Percentiles rank a stretch among this genome's conserved stretches.
phyloP scores from a whole-genome alignment of 495 filamentous ascomycete genomes.

The Annulohypoxylon moriforme region DNA sequence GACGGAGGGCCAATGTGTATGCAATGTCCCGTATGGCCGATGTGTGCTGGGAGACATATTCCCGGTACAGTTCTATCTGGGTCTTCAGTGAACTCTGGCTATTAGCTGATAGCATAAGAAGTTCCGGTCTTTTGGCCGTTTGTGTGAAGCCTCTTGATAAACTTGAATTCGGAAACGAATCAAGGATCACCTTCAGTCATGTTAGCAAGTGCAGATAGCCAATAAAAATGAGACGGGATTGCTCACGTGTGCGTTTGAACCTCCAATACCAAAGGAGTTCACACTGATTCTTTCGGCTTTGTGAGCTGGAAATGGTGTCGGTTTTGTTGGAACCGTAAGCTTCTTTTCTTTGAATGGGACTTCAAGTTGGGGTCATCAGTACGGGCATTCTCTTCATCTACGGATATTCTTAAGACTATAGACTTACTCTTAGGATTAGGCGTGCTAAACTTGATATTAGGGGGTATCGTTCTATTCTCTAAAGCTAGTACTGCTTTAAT shows the following conservation, averaged over 20 bases:
- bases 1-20: constrained; percentile 49
- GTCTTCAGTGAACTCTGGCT: constrained; percentile 35
- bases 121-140: constrained; percentile 22
- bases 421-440: constrained; percentile 48
- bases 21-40: constrained; percentile 38
- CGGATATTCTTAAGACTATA: neutral
- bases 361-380: constrained; percentile 23
- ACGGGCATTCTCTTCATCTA: neutral
- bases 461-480: constrained; percentile 56
- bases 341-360: constrained; percentile 42
- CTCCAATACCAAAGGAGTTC: constrained; percentile 63
- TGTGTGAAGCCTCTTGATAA: neutral
- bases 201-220: neutral
- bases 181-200: constrained; percentile 47
- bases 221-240: neutral
- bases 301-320: constrained; percentile 37
- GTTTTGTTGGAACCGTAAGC: constrained; percentile 40
- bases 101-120: constrained; percentile 43
- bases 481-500: constrained; percentile 64
- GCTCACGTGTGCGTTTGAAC: constrained; percentile 60
- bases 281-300: constrained; percentile 49
- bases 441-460: constrained; percentile 50
- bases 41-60: constrained; percentile 27
- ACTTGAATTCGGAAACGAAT: constrained; percentile 37
- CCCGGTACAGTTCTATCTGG: constrained; percentile 27